Percentiles rank a stretch among this genome's conserved stretches.
phyloP scores from a whole-genome alignment of 331 rosid genomes.

The Rhamnella rubrinervis region DNA sequence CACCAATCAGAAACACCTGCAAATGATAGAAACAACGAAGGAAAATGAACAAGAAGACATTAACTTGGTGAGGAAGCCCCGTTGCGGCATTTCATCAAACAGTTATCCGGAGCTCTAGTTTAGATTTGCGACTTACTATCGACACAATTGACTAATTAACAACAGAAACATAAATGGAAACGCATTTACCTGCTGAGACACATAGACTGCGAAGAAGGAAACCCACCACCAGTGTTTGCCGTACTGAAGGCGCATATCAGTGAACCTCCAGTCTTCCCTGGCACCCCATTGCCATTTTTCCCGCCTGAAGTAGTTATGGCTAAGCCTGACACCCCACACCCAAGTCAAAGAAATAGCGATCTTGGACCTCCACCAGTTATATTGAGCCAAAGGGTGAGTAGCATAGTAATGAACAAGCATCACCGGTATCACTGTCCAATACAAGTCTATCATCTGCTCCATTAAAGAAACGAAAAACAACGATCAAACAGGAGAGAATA shows the following conservation, averaged over 20 bases:
- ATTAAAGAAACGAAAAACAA: neutral
- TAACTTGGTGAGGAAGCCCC: constrained; percentile 11
- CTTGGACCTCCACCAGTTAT: constrained; percentile 66
- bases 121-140: neutral
- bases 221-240: constrained; percentile 91
- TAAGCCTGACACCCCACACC: constrained; percentile 77
- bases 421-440: constrained; percentile 90
- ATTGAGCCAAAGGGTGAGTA: constrained; percentile 67
- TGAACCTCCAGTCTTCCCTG: constrained; percentile 93
- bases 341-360: constrained; percentile 62
- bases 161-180: neutral
- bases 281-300: constrained; percentile 94
- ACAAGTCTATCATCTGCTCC: constrained; percentile 81
- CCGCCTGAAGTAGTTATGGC: constrained; percentile 83
- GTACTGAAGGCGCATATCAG: constrained; percentile 68
- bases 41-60: neutral
- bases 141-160: neutral
- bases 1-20: constrained; percentile 68
- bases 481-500: neutral
- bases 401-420: constrained; percentile 76
- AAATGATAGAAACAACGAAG: constrained; percentile 12
- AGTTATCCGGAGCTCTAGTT: constrained; percentile 9
- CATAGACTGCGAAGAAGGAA: constrained; percentile 83
- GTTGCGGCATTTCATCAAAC: constrained; percentile 33
- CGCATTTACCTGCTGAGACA: constrained; percentile 70